Evolutionary conservation across 2,329 filamentous ascomycete genomes (phyloP), one percentile per base, ranked within the genome.

Genomic region (Pezizomycotina sp.): DNA sequence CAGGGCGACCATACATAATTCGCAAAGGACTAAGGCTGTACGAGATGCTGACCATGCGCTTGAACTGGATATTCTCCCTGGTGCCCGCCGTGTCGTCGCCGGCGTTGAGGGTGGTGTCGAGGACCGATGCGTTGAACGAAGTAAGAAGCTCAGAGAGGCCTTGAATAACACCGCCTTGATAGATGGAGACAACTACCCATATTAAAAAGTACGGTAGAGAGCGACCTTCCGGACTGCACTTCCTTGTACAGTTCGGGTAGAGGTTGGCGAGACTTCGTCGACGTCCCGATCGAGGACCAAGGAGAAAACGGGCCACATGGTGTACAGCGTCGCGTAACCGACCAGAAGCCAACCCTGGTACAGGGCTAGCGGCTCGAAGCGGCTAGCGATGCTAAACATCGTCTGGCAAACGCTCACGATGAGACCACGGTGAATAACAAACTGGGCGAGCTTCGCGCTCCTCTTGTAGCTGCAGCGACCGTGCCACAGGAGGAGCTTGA

Each of bases 401-500:
- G 89, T 95, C 61, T 98, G 89, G 52, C 84, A 93, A 18, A 95
- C 83, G 35, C 73, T 77, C 53, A 98, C 92, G 52, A 98, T 92
- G 27, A 98, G 64, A 32, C 89, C 89, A 52, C 89, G 78, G 55
- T 98, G 91, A 51, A 98, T 98, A 51, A 98, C 86, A 58, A 98
- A 98, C 56, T 95, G 91, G 1, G 81, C 83, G 15, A 98, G 69
- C 60, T 98, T 98, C 18, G 89, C 89, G 41, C 74, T 82, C 28
- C 91, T 73, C 59, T 95, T 95, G 65, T 98, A 98, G 50, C 77
- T 86, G 60, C 98, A 98, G 20, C 91, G 74, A 1, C 89, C 89
- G 55, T 98, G 91, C 89, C 91, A 98, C 23, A 98, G 83, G n/a
- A 98, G 69, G 1, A 98, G 68, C 58, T 95, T 98, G 31, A 86